Percentiles rank a stretch among this genome's conserved stretches.
Conservation (phyloP, 495 filamentous ascomycete species). For the Aspergillus taichungensis region DNA sequence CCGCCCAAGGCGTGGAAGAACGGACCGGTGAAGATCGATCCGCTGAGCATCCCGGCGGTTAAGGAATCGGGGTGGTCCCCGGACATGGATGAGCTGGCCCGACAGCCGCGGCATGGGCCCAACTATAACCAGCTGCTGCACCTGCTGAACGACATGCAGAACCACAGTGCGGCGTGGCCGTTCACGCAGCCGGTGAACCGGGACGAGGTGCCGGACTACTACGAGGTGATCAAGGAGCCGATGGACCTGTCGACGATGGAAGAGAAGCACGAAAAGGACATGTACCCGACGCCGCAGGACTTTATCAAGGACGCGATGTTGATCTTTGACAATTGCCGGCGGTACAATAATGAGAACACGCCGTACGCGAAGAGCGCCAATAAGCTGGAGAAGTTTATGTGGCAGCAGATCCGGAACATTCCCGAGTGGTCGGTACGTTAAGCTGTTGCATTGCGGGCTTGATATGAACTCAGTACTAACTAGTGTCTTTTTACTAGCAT, state of each 20-base stretch:
- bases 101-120: conserved; percentile 93
- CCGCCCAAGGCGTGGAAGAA: conserved; percentile 82
- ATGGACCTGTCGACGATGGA: conserved; percentile 99
- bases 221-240: conserved; percentile 94
- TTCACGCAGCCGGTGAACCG: conserved; percentile 90
- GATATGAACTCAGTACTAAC: no score
- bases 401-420: conserved; percentile 80
- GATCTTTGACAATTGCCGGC: conserved; percentile 89
- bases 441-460: no score
- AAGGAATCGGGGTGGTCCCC: conserved; percentile 88
- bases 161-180: conserved; percentile 84
- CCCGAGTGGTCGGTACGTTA: conserved; percentile 85
- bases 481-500: conserved; percentile 20
- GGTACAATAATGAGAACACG: conserved; percentile 93
- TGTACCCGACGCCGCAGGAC: conserved; percentile 84
- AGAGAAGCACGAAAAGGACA: conserved; percentile 84
- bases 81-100: conserved; percentile 94
- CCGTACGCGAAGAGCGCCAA: conserved; percentile 93
- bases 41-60: conserved; percentile 72
- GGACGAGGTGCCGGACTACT: conserved; percentile 95
- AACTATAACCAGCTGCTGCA: conserved; percentile 91
- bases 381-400: conserved; percentile 96
- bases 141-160: conserved; percentile 91
- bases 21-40: conserved; percentile 61
- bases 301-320: conserved; percentile 87